Conservation (phyloP, 441 rosid species). For the Iberis amara region DNA sequence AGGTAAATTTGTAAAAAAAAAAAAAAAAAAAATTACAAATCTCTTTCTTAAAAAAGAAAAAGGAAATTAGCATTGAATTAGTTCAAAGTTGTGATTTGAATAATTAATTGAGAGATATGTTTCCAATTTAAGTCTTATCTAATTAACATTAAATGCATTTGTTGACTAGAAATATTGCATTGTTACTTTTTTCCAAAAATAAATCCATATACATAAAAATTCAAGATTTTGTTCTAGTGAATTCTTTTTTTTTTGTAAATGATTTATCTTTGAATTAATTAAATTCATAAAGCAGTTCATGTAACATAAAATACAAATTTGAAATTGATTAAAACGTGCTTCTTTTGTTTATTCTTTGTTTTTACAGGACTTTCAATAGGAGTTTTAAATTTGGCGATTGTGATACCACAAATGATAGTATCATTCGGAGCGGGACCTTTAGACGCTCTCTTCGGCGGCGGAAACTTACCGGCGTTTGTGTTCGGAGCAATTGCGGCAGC, state of each 20-base stretch:
- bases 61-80: slow-evolving; percentile 20
- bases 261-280: no score
- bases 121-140: slow-evolving; percentile 1
- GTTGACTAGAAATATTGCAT: no score
- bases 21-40: no score
- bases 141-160: background rate
- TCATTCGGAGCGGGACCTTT: slow-evolving; percentile 40
- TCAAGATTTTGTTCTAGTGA: no score
- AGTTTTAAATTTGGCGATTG: slow-evolving; percentile 53
- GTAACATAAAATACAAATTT: no score
- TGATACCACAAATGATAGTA: background rate
- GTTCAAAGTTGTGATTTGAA: slow-evolving; percentile 22
- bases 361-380: slow-evolving; percentile 73
- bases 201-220: no score
- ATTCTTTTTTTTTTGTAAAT: no score
- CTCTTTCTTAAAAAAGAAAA: no score
- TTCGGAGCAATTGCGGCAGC: slow-evolving; percentile 61
- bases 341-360: background rate
- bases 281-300: no score
- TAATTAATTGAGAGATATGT: slow-evolving; percentile 16
- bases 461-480: slow-evolving; percentile 48
- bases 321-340: background rate
- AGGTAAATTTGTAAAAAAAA: slow-evolving; percentile 36
- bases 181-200: no score
- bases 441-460: slow-evolving; percentile 42